Evolutionary conservation across 2,329 filamentous ascomycete genomes (phyloP), one percentile per base, ranked within the genome.

Genomic region (Pestalotiopsis fici): DNA sequence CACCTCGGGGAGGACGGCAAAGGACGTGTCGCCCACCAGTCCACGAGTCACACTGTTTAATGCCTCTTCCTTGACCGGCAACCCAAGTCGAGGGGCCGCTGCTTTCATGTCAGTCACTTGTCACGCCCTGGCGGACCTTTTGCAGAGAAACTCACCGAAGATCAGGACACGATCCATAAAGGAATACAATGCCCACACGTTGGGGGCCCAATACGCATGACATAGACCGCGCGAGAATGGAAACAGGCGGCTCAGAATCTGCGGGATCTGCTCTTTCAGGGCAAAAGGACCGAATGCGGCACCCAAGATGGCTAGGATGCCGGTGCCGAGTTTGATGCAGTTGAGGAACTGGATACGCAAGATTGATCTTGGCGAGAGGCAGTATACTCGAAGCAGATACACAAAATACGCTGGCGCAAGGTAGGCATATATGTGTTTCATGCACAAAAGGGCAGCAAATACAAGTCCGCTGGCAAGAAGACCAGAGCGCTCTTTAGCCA

Each of bases 401-500:
- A 98, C 91, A 76, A 98, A 97, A 81, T 97, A 99, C 31, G 96
- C 96, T 3, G 96, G 94, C 1, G 95, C 95, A 28, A 99, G 87
- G 79, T 99, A 99, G 47, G 98, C 90, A 79, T 98, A 97, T 72
- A 99, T 98, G 79, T 99, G 96, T 83, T 99, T 99, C 82, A 98
- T 89, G 82, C 95, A 98, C 65, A 99, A 82, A 60, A 99, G 83
- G 1, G 87, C 86, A 2, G 95, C 95, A 78, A 98, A 99, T 6
- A 94, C 80, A 2, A 97, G 83, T 0, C 94, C 96, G 73, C 94
- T 96, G 59, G 85, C 83, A 13, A 98, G 86, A 39, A 96, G 83
- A 0, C 92, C 92, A 2, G 91, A 91, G 75, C 88, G 89, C 73
- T 91, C 89, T 63, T 93, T 90, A 6, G 94, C 94, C 68, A 97